Evolutionary conservation across 371 early-diverging fungal species (phyloP).

Genomic region (Thermomucor indicae-seudaticae): DNA sequence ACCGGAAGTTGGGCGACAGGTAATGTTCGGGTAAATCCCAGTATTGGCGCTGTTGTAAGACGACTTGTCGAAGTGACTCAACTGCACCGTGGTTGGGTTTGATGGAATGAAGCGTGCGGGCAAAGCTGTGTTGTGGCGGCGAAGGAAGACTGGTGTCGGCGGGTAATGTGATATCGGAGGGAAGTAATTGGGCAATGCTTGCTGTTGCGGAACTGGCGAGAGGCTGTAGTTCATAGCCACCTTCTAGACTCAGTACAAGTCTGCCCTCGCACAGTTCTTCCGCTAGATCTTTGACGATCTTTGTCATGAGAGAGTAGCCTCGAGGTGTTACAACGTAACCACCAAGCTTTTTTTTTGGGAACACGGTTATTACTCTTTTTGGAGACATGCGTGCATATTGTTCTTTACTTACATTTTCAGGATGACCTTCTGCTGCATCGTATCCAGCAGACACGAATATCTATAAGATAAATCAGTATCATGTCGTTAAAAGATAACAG

Average conservation of each 20-base stretch:
- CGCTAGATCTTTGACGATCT: conserved; percentile 51
- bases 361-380: background rate
- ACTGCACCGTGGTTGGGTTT: conserved; percentile 56
- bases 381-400: background rate
- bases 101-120: conserved; percentile 43
- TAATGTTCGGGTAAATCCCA: conserved; percentile 49
- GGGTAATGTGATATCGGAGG: conserved; percentile 14
- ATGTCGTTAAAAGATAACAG: too few relatives aligned
- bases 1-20: conserved; percentile 40
- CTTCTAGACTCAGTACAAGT: conserved; percentile 51
- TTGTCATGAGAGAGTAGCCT: conserved; percentile 55
- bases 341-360: conserved; percentile 28
- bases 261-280: conserved; percentile 50
- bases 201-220: conserved; percentile 38
- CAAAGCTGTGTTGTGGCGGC: conserved; percentile 25
- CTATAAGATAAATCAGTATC: too few relatives aligned
- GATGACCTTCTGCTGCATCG: conserved; percentile 65
- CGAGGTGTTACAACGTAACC: conserved; percentile 57
- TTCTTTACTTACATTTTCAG: conserved; percentile 46
- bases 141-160: too few relatives aligned
- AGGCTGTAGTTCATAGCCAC: conserved; percentile 44
- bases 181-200: conserved; percentile 36
- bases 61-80: conserved; percentile 37
- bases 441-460: conserved; percentile 66
- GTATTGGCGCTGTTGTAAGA: conserved; percentile 39